Conservation (phyloP, 2,329 filamentous ascomycete species). For the Trichothecium roseum region DNA sequence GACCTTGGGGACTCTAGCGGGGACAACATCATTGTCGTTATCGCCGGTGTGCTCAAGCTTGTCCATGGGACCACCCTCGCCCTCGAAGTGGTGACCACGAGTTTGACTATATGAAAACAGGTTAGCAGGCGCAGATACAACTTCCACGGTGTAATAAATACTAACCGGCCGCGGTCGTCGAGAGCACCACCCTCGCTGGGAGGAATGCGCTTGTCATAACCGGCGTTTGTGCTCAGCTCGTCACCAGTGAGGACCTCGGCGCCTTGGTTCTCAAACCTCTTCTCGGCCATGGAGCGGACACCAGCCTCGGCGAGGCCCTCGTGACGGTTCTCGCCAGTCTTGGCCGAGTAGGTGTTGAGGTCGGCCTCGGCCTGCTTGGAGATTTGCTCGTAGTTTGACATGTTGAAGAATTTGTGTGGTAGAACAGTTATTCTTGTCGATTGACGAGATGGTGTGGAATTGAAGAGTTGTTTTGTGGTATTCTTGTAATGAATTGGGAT, state of each 20-base stretch:
- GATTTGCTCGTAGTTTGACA: slow-evolving; percentile 28
- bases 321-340: slow-evolving; percentile 30
- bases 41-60: slow-evolving; percentile 22
- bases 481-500: neutral
- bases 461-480: neutral
- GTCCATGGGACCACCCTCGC: slow-evolving; percentile 29
- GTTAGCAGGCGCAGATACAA: too few species aligned
- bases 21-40: slow-evolving; percentile 25
- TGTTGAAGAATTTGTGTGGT: slow-evolving; percentile 7
- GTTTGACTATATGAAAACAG: too few species aligned
- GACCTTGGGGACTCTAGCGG: slow-evolving; percentile 11
- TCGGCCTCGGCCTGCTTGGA: slow-evolving; percentile 34
- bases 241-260: slow-evolving; percentile 26
- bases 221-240: slow-evolving; percentile 32
- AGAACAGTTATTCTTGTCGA: too few species aligned
- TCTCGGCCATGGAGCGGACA: slow-evolving; percentile 29
- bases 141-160: too few species aligned
- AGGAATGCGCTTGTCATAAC: slow-evolving; percentile 35
- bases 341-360: slow-evolving; percentile 36
- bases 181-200: slow-evolving; percentile 32
- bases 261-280: slow-evolving; percentile 26
- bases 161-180: slow-evolving; percentile 34
- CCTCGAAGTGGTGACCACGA: slow-evolving; percentile 31
- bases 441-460: too few species aligned
- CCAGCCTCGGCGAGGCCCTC: slow-evolving; percentile 29